Evolutionary conservation across 2,329 filamentous ascomycete genomes (phyloP), one percentile per base, ranked within the genome.

Genomic region (Cercospora beticola): DNA sequence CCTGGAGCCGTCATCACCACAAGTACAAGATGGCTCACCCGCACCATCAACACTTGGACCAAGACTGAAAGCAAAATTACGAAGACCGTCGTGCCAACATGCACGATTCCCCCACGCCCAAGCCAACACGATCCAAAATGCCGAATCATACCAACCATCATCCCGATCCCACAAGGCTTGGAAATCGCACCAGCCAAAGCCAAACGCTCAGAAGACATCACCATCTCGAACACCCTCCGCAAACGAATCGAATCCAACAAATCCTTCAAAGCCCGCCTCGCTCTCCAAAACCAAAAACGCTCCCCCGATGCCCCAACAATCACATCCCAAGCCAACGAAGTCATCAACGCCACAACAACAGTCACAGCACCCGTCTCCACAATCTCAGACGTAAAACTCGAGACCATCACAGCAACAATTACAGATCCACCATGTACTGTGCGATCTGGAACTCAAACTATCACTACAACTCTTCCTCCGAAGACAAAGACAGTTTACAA

Each of bases 1-100:
- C 73, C 73, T 1, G 61, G 65, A 33, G 69, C 73, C 14, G 31
- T 62, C 4, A 71, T 70, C 6, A 67, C 71, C 21, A 74, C 73
- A 3, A 73, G 67, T 33, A 75, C 69, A 1, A 71, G 69, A 49
- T 72, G 65, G 43, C 63, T 74, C 26, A 59, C 71, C 2, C 67
- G 67, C 10, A 77, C 75, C 4, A 80, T 78, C 72, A 79, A 78
- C 18, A 59, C 64, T 9, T 75, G 73, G 70, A 73, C 68, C 7
- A 65, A 70, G 28, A 75, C 66, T 6, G 67, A 71, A 9, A 67
- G 56, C 16, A 64, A 72, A n/a, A 46, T 69, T 10, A 76, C 72
- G 1, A 75, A 77, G 58, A 82, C 81, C 0, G 74, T 75, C 1
- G 79, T 78, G 4, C 78, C 79, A 14, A 77, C 75, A 6, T 83